Evolutionary conservation across 2,329 filamentous ascomycete genomes (phyloP), one percentile per base, ranked within the genome.

Genomic region (Colletotrichum navitas): DNA sequence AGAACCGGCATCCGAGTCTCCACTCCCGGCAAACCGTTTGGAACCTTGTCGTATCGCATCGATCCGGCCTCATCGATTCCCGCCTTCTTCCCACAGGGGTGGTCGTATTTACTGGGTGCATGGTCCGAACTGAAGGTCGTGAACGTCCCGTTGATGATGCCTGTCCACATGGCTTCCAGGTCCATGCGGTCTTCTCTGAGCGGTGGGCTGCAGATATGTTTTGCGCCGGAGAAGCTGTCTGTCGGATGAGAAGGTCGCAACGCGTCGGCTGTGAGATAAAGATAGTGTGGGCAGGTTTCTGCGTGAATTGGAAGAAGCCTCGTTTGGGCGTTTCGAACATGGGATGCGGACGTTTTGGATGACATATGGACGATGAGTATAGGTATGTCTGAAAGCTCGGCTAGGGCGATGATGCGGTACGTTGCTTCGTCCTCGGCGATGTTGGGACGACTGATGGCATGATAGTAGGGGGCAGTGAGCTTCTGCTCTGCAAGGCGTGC

Each of bases 11-110:
- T 78, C 2, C 87, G 79, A 1, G 88, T 90, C 78, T 90, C 88
- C 34, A 90, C 82, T 0, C 88, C 88, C 0, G 88, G 87, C 56
- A 86, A 80, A 6, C 88, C 88, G 74, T 90, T 90, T 8, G 88
- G 88, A 51, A 90, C 88, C 68, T 88, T 85, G 56, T 84, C 84
- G 78, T 90, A 90, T 56, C 83, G 81, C 68, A 71, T 71, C 26
- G 16, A 24, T 5, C 68, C 68, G 32, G 55, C 26, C 2, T 49
- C 63, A 47, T 79, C 79, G 8, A 81, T 72, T 0, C 82, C 83
- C 1, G 81, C 82, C 77, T 86, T 87, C 81, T 88, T 89, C 54
- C 82, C 83, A 21, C 45, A 73, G 0, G 85, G 85, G 59, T 80
- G 82, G 74, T 86, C 84, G 74, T 83, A 90, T 71, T 77, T 79